phyloP scores from a whole-genome alignment of 371 early-diverging fungal species.

The Dipsacomyces acuminosporus region DNA sequence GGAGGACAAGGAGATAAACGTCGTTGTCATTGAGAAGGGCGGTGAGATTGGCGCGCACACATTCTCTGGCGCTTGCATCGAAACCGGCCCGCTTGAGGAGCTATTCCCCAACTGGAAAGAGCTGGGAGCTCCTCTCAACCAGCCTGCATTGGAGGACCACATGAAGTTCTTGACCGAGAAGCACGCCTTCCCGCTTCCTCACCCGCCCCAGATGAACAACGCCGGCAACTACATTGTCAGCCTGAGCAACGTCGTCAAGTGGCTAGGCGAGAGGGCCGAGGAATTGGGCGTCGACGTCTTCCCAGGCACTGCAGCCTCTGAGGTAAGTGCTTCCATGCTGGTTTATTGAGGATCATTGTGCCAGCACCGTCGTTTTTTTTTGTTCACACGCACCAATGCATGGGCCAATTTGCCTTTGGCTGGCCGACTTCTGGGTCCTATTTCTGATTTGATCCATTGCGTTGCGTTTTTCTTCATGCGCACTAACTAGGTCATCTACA shows the following conservation, averaged over 20 bases:
- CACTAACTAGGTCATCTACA: constrained; percentile 66
- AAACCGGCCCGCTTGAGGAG: constrained; percentile 89
- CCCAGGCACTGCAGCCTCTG: constrained; percentile 88
- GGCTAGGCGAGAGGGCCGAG: constrained; percentile 97
- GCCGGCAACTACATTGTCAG: constrained; percentile 96
- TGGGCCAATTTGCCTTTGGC: not conserved
- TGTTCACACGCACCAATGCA: constrained; percentile 24
- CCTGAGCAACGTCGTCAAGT: constrained; percentile 85
- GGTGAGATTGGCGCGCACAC: constrained; percentile 93
- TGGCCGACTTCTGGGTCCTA: no score
- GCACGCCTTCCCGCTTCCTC: constrained; percentile 84
- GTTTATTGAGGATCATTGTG: no score
- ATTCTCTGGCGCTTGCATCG: constrained; percentile 92
- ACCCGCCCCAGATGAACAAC: constrained; percentile 95
- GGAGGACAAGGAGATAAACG: constrained; percentile 80
- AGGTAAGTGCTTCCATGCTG: constrained; percentile 49
- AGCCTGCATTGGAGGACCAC: constrained; percentile 79
- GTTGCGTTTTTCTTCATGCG: no score
- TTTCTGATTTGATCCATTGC: no score
- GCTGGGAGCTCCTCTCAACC: constrained; percentile 82
- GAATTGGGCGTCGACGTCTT: constrained; percentile 94
- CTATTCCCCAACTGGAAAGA: constrained; percentile 98
- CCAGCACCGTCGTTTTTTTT: not conserved
- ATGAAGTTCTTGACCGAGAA: constrained; percentile 82
- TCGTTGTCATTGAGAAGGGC: constrained; percentile 93